Evolutionary conservation across 495 filamentous ascomycete genomes (phyloP), one percentile per base, ranked within the genome.

Genomic region (Penicillium salamii): DNA sequence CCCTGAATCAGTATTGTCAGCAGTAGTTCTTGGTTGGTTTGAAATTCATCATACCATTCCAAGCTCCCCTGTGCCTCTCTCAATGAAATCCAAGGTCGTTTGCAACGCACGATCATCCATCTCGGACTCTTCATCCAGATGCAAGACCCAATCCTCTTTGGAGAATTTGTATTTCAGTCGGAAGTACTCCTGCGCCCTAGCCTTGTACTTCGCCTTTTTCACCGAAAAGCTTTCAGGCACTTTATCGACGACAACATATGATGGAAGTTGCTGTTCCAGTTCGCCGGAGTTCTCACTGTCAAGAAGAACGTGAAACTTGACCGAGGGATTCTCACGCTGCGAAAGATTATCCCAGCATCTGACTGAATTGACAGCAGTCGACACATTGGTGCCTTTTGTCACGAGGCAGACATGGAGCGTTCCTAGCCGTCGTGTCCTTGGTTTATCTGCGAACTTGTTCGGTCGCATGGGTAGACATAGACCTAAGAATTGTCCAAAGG

Each of bases 91-190:
- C 18, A 53, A 32, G 9, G 37, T 34, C 31, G 36, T 42, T 11
- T 33, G 14, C 19, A 53, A 19, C 20, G 36, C 43, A 17, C 29
- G 38, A 3, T 53, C 43, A 29, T 53, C 43, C 17, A 53, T 53
- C 20, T 53, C 43, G 1, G 50, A 47, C 20, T 53, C 50, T 13
- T 53, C 50, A 12, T 53, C 50, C 28, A 53, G 33, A 24, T 53
- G 50, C 2, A 53, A 11, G 0, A 48, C 28, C 50, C 43, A 53
- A 29, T 53, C 50, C 17, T 36, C 29, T 19, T 53, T 47, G 7
- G 29, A 35, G 7, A 53, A 37, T 9, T 42, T 35, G 29, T 42
- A 42, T 12, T 53, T 47, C 1, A 26, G 29, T 14, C 43, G 43
- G 20, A 47, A 53, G 21, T 42, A 17, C 21, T 53, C 50, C 13